Conservation (phyloP, 140 eudicot genomes). For the Erigeron philadelphicus region DNA sequence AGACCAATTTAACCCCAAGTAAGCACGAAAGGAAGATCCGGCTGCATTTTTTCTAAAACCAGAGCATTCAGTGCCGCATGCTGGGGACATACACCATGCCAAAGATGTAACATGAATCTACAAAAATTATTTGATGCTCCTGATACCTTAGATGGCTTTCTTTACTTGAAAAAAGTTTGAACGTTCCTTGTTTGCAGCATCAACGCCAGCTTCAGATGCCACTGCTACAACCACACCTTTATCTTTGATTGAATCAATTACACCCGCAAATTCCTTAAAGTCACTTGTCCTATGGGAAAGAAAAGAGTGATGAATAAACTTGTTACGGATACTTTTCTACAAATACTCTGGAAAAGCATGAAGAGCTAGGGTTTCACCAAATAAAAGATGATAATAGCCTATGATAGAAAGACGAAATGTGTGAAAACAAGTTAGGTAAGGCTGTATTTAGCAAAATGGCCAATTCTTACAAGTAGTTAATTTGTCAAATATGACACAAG, state of each 20-base stretch:
- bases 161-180: slow-evolving; percentile 69
- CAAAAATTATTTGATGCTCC: neutral
- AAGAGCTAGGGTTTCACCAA: neutral
- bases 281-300: slow-evolving; percentile 46
- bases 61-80: neutral
- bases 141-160: slow-evolving; percentile 50
- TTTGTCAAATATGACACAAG: too few relatives aligned
- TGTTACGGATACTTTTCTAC: too few relatives aligned
- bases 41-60: slow-evolving; percentile 8
- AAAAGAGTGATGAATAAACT: too few relatives aligned
- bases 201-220: slow-evolving; percentile 84
- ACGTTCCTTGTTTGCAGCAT: slow-evolving; percentile 71
- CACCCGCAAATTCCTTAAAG: slow-evolving; percentile 86
- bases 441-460: too few relatives aligned
- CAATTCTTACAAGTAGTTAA: too few relatives aligned
- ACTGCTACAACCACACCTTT: slow-evolving; percentile 95
- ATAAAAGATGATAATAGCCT: neutral
- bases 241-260: slow-evolving; percentile 66
- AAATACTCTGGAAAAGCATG: too few relatives aligned
- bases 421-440: too few relatives aligned
- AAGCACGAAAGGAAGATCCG: slow-evolving; percentile 21
- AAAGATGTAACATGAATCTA: slow-evolving; percentile 16
- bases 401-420: too few relatives aligned
- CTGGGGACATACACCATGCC: slow-evolving; percentile 8
- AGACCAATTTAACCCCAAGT: neutral